A percentile compares a stretch with the other conserved stretches of the same genome.
phyloP scores from a whole-genome alignment of 176 grass and related monocot genomes.

The Bothriochloa decipiens region DNA sequence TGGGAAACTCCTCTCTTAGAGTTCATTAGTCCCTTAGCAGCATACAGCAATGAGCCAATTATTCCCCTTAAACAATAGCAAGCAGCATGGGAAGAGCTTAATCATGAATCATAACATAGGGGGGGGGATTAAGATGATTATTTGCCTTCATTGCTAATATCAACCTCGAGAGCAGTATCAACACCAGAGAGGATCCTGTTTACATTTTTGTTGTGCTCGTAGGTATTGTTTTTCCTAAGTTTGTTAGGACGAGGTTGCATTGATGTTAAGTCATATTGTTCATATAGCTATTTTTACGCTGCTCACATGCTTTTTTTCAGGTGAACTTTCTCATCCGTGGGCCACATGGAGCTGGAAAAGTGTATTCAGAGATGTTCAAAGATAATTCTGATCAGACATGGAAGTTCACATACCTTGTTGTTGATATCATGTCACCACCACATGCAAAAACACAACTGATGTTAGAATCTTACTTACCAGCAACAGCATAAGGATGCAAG shows the following conservation, averaged over 20 bases:
- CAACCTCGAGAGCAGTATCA: background rate
- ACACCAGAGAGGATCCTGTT: background rate
- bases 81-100: slow-evolving; percentile 2
- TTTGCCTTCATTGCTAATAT: slow-evolving; percentile 1
- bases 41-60: slow-evolving; percentile 6
- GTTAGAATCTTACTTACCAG: slow-evolving; percentile 86
- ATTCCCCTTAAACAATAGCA: background rate
- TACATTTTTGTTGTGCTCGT: slow-evolving; percentile 20
- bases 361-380: slow-evolving; percentile 95
- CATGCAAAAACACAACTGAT: slow-evolving; percentile 60
- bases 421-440: slow-evolving; percentile 73
- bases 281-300: slow-evolving; percentile 8
- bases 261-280: slow-evolving; percentile 20
- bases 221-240: slow-evolving; percentile 8
- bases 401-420: slow-evolving; percentile 94
- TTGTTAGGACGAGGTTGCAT: slow-evolving; percentile 1
- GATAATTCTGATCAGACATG: slow-evolving; percentile 71
- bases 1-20: background rate
- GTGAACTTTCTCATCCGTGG: slow-evolving; percentile 88
- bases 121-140: background rate
- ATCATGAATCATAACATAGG: slow-evolving; percentile 7
- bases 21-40: slow-evolving; percentile 33
- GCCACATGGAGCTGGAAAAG: slow-evolving; percentile 87
- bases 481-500: slow-evolving; percentile 55
- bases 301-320: slow-evolving; percentile 47